A percentile compares a stretch with the other conserved stretches of the same genome.
Evolutionary conservation across 139 green algal genomes (phyloP).

Genomic region (Chlorella sp.): DNA sequence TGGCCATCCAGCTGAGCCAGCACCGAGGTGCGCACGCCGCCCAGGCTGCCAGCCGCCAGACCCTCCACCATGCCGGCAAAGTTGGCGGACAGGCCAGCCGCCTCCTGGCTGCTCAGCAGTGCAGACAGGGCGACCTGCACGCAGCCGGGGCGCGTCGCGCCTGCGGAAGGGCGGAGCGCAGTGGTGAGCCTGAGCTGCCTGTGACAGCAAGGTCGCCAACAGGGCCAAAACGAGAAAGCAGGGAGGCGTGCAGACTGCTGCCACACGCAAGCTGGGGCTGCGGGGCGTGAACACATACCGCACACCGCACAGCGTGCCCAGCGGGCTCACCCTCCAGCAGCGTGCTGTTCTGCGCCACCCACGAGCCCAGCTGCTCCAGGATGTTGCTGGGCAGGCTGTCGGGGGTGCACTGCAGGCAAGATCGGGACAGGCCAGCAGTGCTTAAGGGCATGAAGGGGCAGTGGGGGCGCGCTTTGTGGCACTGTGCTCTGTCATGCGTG

Average conservation of each 20-base stretch:
- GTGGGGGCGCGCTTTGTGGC: too few relatives aligned
- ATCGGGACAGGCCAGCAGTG: background rate
- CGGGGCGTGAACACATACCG: too few relatives aligned
- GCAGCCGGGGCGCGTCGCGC: constrained; percentile 21
- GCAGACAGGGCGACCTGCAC: constrained; percentile 9
- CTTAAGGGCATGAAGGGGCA: too few relatives aligned
- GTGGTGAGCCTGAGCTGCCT: too few relatives aligned
- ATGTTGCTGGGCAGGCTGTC: constrained; percentile 28
- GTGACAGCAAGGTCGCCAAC: too few relatives aligned
- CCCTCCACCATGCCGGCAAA: constrained; percentile 1
- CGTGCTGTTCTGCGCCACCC: constrained; percentile 27
- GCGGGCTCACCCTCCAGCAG: constrained; percentile 24
- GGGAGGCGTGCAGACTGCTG: too few relatives aligned
- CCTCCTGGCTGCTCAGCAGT: constrained; percentile 10
- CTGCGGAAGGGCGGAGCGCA: background rate
- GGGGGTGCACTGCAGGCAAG: constrained; percentile 29
- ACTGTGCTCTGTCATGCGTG: too few relatives aligned
- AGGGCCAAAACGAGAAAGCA: too few relatives aligned
- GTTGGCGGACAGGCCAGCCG: background rate
- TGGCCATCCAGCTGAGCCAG: constrained; percentile 15
- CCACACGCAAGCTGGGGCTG: too few relatives aligned
- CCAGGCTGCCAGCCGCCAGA: background rate
- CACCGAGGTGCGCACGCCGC: background rate
- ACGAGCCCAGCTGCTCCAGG: constrained; percentile 32
- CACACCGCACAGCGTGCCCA: background rate